These are phyloP conservation scores for Boletus rubropictus DNA, from an alignment of 768 basidiomycete species.

Conservation along the genomic window DNA sequence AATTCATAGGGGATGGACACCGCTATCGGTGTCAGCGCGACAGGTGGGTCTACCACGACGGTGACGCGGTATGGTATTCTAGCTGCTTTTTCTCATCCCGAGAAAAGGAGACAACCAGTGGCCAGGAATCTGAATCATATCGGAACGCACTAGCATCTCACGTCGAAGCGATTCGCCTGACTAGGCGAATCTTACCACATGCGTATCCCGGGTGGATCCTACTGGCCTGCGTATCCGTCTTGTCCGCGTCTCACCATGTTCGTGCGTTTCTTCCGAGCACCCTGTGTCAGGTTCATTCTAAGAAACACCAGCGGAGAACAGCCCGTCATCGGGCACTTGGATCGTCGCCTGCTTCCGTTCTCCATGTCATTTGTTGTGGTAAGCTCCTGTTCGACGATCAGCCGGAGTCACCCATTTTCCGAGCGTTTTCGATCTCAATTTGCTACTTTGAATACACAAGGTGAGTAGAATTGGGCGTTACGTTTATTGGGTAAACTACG, in stretches of 20 bases:
- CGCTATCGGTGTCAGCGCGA: neutral
- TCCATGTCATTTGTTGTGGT: neutral
- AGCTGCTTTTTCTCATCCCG: neutral
- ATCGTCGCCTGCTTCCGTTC: neutral
- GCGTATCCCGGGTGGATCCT: constrained; percentile 5
- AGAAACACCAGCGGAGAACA: neutral
- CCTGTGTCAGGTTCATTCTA: neutral
- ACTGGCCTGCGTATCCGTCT: constrained; percentile 4
- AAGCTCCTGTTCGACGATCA: neutral
- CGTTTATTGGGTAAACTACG: constrained; percentile 3
- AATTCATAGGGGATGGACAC: neutral
- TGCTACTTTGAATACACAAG: neutral
- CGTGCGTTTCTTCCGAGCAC: neutral
- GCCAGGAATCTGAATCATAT: neutral
- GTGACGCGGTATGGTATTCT: neutral
- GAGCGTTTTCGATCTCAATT: neutral
- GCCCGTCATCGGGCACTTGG: neutral
- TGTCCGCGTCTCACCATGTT: neutral
- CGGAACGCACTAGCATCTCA: neutral
- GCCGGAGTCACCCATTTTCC: neutral
- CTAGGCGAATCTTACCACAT: constrained; percentile 5
- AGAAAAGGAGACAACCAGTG: neutral
- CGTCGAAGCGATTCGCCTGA: constrained; percentile 13
- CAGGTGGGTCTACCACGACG: neutral
- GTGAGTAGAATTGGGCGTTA: constrained; percentile 2